Base-by-base conservation (phyloP, 192 early-diverging fungal genomes). In the Phycomyces nitens region DNA sequence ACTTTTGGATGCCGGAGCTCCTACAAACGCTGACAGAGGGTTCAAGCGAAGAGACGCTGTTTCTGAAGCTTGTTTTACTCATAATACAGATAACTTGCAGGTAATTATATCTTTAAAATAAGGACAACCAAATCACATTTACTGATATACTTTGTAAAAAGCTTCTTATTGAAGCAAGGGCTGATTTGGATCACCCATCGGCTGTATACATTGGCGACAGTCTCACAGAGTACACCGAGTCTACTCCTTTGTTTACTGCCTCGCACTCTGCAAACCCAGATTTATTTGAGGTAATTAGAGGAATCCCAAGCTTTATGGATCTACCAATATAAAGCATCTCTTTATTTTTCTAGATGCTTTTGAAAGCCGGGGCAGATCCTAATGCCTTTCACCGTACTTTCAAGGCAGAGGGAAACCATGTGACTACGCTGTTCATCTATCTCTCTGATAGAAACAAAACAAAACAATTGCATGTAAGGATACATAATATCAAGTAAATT, bases 21-120 rank as follows among this genome's bases (percentile, higher is more conserved):
- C 23, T 20, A 42, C 55, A n/a, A 62, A 78, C 53, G 39, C 20
- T 18, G 72, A 69, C 23, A 71, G 63, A 21, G 23, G 44, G 1
- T 44, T 44, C 20, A 60, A 51, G 14, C 53, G 74, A 27, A 42
- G 52, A 27, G 69, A 75, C 40, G 40, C 80, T 0, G 63, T 83
- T 38, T 50, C 80, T 71, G 27, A 44, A 23, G 80, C 81, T 5
- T 62, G 82, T 43, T 6, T 59, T 3, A 23, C 54, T 11, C 39
- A 64, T 0, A 54, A 52, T 9, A 3, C 52, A 16, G 24, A 49
- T 5, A 64, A 64, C 15, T 23, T 72, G 8, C 26, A 66, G 58
- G 29, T 62, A 34, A 41, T 63, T 12, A 21, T 62, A 39, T 11
- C n/a, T n/a, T n/a, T n/a, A n/a, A n/a, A n/a, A n/a, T n/a, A n/a